Percentiles rank a stretch among this genome's conserved stretches.
These are phyloP conservation scores for Litchi chinensis DNA, from an alignment of 345 rosid genomes.

Conservation along the genomic window DNA sequence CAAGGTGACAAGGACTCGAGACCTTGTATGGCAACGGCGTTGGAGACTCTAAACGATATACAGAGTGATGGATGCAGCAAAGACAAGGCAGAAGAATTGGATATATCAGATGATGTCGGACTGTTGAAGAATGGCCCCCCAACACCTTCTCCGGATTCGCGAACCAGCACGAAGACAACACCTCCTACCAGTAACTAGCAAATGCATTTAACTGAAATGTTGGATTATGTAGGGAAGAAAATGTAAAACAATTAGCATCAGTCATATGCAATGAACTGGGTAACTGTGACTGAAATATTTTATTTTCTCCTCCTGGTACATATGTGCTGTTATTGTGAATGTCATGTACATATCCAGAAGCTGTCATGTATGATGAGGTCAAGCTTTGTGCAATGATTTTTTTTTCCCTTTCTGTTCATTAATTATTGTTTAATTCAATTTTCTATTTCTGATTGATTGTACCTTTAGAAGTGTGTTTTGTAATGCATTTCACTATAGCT, in stretches of 20 bases:
- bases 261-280: neutral
- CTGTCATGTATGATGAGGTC: neutral
- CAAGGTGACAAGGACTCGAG: slow-evolving; percentile 69
- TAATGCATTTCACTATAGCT: too few species aligned
- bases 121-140: slow-evolving; percentile 44
- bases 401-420: neutral
- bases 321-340: neutral
- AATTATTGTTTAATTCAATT: too few species aligned
- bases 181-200: slow-evolving; percentile 29
- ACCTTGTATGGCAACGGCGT: slow-evolving; percentile 66
- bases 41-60: slow-evolving; percentile 48
- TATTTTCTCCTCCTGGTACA: neutral
- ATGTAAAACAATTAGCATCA: neutral
- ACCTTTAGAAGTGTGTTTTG: too few species aligned
- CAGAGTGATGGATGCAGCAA: slow-evolving; percentile 26
- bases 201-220: slow-evolving; percentile 1
- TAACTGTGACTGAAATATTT: slow-evolving; percentile 4
- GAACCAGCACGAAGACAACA: slow-evolving; percentile 50
- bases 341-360: slow-evolving; percentile 6
- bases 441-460: too few species aligned
- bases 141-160: slow-evolving; percentile 51
- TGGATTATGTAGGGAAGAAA: neutral
- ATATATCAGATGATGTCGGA: slow-evolving; percentile 39
- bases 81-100: slow-evolving; percentile 26
- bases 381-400: neutral